Evolutionary conservation across 148 eudicot species (phyloP).

Genomic region (Vaccinium macrocarpon): DNA sequence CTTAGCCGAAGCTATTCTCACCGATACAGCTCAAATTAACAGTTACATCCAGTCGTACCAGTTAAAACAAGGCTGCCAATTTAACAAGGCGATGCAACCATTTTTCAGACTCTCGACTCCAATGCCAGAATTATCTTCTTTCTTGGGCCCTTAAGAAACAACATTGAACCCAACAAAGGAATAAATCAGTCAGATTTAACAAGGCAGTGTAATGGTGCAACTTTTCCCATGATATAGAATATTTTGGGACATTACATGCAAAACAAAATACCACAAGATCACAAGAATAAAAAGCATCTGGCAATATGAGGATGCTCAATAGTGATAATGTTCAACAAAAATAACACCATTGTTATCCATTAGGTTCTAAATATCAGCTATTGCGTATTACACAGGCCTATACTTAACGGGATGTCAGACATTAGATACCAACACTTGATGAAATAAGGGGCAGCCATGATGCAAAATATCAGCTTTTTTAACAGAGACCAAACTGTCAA

Average conservation of each 20-base stretch:
- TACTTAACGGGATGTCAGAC: neutral
- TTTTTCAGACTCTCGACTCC: constrained; percentile 48
- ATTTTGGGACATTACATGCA: neutral
- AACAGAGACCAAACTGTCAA: neutral
- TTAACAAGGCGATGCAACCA: neutral
- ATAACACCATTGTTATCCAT: neutral
- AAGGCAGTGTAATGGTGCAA: neutral
- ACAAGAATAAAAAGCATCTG: neutral
- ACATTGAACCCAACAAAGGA: neutral
- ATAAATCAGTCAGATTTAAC: neutral
- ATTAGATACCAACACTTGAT: neutral
- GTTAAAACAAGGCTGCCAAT: constrained; percentile 13
- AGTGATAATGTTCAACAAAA: neutral
- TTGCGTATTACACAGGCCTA: neutral
- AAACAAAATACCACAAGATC: neutral
- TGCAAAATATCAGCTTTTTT: neutral
- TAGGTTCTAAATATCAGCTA: neutral
- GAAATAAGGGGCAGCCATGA: neutral
- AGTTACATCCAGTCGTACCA: constrained; percentile 20
- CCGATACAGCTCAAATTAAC: constrained; percentile 10
- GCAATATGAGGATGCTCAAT: neutral
- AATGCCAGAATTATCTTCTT: constrained; percentile 77
- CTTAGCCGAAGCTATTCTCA: neutral
- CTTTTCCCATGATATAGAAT: neutral
- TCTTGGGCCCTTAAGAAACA: constrained; percentile 70